phyloP scores from a whole-genome alignment of 768 basidiomycete genomes.

The Naganishia vishniacii region DNA sequence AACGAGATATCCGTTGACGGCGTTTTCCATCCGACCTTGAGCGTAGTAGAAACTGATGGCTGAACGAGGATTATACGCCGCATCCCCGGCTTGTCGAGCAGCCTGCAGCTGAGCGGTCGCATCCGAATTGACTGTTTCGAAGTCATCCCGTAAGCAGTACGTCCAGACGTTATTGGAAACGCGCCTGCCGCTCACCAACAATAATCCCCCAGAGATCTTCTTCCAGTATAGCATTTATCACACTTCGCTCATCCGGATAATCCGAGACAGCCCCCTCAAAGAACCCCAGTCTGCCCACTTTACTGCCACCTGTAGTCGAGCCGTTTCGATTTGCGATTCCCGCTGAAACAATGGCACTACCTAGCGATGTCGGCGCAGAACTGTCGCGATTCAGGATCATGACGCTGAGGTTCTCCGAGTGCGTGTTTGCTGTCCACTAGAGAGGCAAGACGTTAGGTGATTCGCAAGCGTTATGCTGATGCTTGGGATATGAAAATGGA shows the following conservation, averaged over 20 bases:
- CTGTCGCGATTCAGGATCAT: constrained; percentile 52
- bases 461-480: too few relatives aligned
- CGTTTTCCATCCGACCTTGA: constrained; percentile 53
- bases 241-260: constrained; percentile 40
- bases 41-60: constrained; percentile 52
- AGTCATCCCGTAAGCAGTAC: neutral
- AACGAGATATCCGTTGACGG: constrained; percentile 50
- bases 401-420: constrained; percentile 50
- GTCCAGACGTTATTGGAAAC: neutral
- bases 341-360: neutral
- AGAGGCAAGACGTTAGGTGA: constrained; percentile 29
- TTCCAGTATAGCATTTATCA: constrained; percentile 48
- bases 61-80: constrained; percentile 47
- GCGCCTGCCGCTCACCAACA: constrained; percentile 45
- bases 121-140: constrained; percentile 46
- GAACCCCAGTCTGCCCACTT: constrained; percentile 39
- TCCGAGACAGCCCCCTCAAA: constrained; percentile 32
- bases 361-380: constrained; percentile 8
- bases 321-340: constrained; percentile 11
- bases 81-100: constrained; percentile 50
- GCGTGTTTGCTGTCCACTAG: constrained; percentile 41
- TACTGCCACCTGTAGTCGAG: constrained; percentile 25
- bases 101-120: constrained; percentile 45
- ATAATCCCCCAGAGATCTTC: constrained; percentile 53
- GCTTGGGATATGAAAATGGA: too few relatives aligned